Evolutionary conservation across 495 filamentous ascomycete genomes (phyloP), one percentile per base, ranked within the genome.

Genomic region (Penicillium cinerascens): DNA sequence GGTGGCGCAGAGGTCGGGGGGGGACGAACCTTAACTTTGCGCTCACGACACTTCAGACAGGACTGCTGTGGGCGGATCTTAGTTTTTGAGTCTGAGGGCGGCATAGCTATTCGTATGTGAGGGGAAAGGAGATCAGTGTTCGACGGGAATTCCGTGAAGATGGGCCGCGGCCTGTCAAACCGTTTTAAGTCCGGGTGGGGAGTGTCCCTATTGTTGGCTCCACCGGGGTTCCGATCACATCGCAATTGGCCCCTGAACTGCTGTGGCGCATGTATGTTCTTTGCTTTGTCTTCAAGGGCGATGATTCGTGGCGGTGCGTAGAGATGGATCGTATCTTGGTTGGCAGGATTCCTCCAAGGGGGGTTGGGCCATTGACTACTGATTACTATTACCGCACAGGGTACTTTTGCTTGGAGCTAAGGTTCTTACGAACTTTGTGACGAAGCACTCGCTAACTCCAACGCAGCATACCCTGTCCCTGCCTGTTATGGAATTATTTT

Each of bases 1-100:
- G 29, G 29, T 10, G 10, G 29, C 11, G 10, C 29, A 79, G 0
- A 66, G 80, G 6, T 78, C 79, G 7, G 69, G 74, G 0, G 10
- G 18, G 20, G 7, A 27, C 15, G 38, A 26, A 69, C 66, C 59
- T 67, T 69, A 15, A 69, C 62, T 47, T 69, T 69, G 46, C 66
- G 66, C 46, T 69, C 66, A 37, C 66, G 61, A 46, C 66, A 69
- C 49, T 61, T 61, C 1, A 63, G 54, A 54, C 66, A 69, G 2
- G 66, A 69, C 27, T 69, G 66, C 33, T 67, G 66, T 1, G 66
- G 66, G 17, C 66, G 61, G 33, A 61, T 53, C 42, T 69, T 69
- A 11, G 59, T 54, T 26, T 56, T 69, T 0, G 47, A 26, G 16
- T 64, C 63, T 23, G 54, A 26, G 23, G 49, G n/a, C 4, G 51